Evolutionary conservation across 495 filamentous ascomycete genomes (phyloP), one percentile per base, ranked within the genome.

Genomic region (Aspergillus incahuasiensis): DNA sequence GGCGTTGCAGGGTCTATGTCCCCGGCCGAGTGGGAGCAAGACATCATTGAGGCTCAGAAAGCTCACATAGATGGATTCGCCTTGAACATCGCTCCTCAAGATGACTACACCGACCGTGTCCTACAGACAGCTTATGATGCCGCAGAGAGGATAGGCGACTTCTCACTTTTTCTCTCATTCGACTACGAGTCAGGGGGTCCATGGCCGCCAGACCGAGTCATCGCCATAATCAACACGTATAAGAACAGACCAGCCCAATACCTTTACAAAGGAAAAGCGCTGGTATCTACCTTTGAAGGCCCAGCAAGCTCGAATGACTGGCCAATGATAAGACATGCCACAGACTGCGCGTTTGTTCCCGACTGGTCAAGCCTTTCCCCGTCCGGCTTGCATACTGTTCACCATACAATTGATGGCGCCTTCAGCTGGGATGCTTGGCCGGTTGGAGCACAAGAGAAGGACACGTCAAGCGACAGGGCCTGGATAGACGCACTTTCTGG

Each of bases 381-480:
- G 2, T 55, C 66, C 7, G 79, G 76, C 1, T 73, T 83, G 20
- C 67, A 66, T 2, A 49, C 60, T 47, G 67, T 78, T 57, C 60
- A 75, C n/a, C 59, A 71, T 43, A 66, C 71, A 15, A 77, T 87
- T 11, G 80, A 86, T 62, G 86, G 87, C 20, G 74, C 79, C 18
- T 87, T 86, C 54, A 82, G 76, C 35, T 91, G 89, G 87, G 83
- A 83, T 59, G 86, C 86, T 3, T 92, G 89, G 89, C 86, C 87
- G 0, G 70, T 79, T 5, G 82, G 83, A 16, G 72, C 80, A 2
- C 63, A 70, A 1, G 71, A 78, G 30, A 86, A 84, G 66, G 71
- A 71, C 2, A 75, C 73, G 1, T 67, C 68, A 16, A 74, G 75
- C 22, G 88, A 91, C 57, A 55, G 66, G 18, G 67, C 72, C 0